phyloP scores from a whole-genome alignment of 805 yeast species.

The Saccharomyces eubayanus region DNA sequence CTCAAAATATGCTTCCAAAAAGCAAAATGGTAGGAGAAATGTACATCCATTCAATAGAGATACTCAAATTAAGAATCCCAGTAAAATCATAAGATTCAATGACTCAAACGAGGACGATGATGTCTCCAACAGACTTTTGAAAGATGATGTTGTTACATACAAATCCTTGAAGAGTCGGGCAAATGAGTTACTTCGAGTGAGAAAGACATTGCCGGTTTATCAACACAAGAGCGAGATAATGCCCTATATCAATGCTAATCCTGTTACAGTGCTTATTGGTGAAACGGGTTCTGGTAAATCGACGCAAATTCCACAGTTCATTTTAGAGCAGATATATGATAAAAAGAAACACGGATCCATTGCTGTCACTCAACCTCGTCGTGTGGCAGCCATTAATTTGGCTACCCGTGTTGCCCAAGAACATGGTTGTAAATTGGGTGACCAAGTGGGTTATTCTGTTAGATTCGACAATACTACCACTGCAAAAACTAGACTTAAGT shows the following conservation, averaged over 20 bases:
- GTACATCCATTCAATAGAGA: slow-evolving; percentile 12
- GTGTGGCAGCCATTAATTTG: slow-evolving; percentile 93
- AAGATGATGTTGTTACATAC: slow-evolving; percentile 15
- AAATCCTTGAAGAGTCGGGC: slow-evolving; percentile 31
- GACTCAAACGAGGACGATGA: slow-evolving; percentile 27
- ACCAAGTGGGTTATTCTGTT: slow-evolving; percentile 84
- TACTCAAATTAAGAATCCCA: not conserved
- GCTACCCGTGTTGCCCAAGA: slow-evolving; percentile 92
- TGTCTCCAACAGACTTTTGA: slow-evolving; percentile 11
- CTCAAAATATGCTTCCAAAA: not conserved
- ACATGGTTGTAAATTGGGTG: slow-evolving; percentile 66
- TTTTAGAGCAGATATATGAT: slow-evolving; percentile 38
- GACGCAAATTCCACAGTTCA: slow-evolving; percentile 89
- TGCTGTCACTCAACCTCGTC: slow-evolving; percentile 94
- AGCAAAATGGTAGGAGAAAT: slow-evolving; percentile 3
- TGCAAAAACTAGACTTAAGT: slow-evolving; percentile 62
- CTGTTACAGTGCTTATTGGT: slow-evolving; percentile 79
- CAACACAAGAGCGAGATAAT: slow-evolving; percentile 59
- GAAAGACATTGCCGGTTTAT: slow-evolving; percentile 67
- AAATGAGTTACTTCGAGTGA: slow-evolving; percentile 39
- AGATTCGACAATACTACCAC: slow-evolving; percentile 71
- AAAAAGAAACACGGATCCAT: slow-evolving; percentile 41
- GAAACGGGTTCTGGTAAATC: slow-evolving; percentile 98
- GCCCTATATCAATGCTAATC: slow-evolving; percentile 43
- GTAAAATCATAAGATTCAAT: slow-evolving; percentile 33